phyloP scores from a whole-genome alignment of 2,329 filamentous ascomycete genomes.

The Botrytis aclada region DNA sequence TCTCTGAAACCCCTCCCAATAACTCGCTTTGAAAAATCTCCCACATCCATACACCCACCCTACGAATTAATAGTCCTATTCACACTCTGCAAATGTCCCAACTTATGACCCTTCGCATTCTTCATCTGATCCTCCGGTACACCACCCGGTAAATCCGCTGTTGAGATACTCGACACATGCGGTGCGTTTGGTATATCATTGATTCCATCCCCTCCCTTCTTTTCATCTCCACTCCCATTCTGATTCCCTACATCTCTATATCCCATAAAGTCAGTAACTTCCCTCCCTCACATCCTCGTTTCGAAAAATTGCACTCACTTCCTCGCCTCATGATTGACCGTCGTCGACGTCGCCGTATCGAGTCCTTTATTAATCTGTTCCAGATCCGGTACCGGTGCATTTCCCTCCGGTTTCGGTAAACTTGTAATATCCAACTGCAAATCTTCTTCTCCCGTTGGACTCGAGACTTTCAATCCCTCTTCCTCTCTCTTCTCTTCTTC shows the following conservation, averaged over 20 bases:
- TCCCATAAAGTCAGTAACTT: neutral
- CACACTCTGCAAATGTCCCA: constrained; percentile 30
- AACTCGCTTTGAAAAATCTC: neutral
- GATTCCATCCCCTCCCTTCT: neutral
- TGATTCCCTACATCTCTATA: neutral
- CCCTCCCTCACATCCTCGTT: neutral
- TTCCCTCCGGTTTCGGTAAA: constrained; percentile 27
- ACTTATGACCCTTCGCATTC: constrained; percentile 26
- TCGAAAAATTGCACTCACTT: constrained; percentile 21
- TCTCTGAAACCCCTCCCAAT: neutral
- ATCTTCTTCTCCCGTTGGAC: constrained; percentile 32
- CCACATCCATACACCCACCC: neutral
- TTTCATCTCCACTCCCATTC: neutral
- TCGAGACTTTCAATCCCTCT: constrained; percentile 32
- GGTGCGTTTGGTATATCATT: neutral
- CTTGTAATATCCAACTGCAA: constrained; percentile 26
- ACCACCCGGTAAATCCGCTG: constrained; percentile 43
- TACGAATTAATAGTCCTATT: constrained; percentile 24
- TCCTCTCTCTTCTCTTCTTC: constrained; percentile 25
- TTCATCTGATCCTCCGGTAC: constrained; percentile 39
- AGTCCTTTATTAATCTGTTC: constrained; percentile 28
- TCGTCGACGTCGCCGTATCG: constrained; percentile 35
- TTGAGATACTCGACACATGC: constrained; percentile 32
- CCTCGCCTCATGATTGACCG: constrained; percentile 26
- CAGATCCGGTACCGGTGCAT: constrained; percentile 28